Evolutionary conservation across 2,329 filamentous ascomycete genomes (phyloP).

Genomic region (Chalaropsis ovoidea): DNA sequence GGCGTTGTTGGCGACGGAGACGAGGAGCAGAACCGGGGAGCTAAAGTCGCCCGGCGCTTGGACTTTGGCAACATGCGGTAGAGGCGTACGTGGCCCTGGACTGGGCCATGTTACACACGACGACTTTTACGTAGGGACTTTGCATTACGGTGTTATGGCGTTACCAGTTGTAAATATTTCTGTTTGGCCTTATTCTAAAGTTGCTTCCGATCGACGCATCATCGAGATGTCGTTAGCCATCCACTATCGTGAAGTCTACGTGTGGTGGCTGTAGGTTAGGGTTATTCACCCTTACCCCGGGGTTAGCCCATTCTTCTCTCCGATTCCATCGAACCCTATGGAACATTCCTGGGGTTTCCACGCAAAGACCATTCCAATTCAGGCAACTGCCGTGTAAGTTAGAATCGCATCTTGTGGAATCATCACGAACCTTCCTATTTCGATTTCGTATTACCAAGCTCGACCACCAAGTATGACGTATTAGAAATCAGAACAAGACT

Average conservation of each 20-base stretch:
- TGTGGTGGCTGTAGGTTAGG: no score
- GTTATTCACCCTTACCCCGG: no score
- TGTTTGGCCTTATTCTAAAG: no score
- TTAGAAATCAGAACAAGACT: constrained; percentile 5
- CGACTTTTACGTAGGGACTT: neutral
- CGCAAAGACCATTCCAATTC: neutral
- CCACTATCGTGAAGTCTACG: no score
- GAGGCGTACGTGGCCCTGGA: neutral
- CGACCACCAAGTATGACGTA: neutral
- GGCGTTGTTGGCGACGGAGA: constrained; percentile 36
- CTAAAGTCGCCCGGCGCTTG: constrained; percentile 72
- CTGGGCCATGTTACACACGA: neutral
- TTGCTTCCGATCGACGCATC: no score
- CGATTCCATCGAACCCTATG: neutral
- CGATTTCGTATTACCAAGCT: neutral
- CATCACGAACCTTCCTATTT: constrained; percentile 8
- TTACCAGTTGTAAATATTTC: neutral
- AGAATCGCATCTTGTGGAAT: neutral
- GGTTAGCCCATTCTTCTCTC: no score
- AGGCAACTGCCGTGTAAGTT: neutral
- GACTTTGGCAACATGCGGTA: constrained; percentile 50
- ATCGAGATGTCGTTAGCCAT: no score
- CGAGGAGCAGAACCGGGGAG: constrained; percentile 55
- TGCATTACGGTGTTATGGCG: neutral
- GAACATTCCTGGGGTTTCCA: neutral